These are phyloP conservation scores for Globisporangium irregulare DNA, from an alignment of 352 stramenopile genomes.

Conservation along the genomic window DNA sequence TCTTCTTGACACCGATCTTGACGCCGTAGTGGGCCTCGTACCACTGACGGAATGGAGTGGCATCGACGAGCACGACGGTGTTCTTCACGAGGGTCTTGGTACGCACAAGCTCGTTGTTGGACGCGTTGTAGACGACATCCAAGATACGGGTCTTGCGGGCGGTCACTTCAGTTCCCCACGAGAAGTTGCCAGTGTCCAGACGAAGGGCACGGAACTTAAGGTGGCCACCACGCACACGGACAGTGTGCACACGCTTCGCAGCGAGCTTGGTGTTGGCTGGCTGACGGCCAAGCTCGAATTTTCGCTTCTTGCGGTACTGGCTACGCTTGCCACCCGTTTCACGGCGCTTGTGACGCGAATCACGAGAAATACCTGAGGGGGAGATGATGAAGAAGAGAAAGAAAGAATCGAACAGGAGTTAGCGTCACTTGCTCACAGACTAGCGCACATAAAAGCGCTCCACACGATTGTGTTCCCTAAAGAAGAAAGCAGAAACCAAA, in stretches of 20 bases:
- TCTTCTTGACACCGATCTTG: conserved; percentile 88
- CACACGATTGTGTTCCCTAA: conserved; percentile 7
- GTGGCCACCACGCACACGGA: conserved; percentile 97
- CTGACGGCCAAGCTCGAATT: conserved; percentile 98
- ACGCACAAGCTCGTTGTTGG: conserved; percentile 99
- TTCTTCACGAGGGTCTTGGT: conserved; percentile 99
- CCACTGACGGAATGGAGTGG: conserved; percentile 98
- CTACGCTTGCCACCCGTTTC: conserved; percentile 98
- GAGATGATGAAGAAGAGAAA: background rate
- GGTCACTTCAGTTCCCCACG: conserved; percentile 97
- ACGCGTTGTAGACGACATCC: conserved; percentile 99
- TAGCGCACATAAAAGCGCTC: background rate
- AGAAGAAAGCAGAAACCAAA: conserved; percentile 20
- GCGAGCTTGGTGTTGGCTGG: conserved; percentile 98
- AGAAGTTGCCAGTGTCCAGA: conserved; percentile 99
- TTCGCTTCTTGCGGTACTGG: conserved; percentile 98
- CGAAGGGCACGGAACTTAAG: conserved; percentile 98
- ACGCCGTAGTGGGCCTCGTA: conserved; percentile 99
- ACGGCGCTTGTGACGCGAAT: conserved; percentile 99
- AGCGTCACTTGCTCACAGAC: background rate
- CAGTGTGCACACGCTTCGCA: conserved; percentile 94
- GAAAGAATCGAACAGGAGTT: background rate
- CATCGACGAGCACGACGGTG: conserved; percentile 97
- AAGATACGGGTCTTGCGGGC: conserved; percentile 99
- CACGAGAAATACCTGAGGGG: conserved; percentile 97